These are phyloP conservation scores for Flaveria linearis DNA, from an alignment of 129 eudicot species.

Conservation along the genomic window DNA sequence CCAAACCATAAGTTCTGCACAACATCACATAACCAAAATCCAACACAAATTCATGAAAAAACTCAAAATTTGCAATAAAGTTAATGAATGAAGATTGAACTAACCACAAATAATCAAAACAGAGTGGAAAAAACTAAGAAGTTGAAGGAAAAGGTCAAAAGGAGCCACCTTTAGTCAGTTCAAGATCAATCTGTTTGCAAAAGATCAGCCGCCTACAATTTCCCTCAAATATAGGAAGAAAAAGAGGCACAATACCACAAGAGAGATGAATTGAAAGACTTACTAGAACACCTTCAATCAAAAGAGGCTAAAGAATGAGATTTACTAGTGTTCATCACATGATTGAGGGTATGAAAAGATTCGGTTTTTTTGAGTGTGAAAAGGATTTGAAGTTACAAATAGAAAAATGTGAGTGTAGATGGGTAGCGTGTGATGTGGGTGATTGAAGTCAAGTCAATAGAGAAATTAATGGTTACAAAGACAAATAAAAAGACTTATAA, in stretches of 20 bases:
- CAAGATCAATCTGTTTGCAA: slow-evolving; percentile 14
- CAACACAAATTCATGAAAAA: slow-evolving; percentile 7
- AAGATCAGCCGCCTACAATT: neutral
- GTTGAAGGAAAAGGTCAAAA: slow-evolving; percentile 3
- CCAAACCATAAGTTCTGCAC: slow-evolving; percentile 1
- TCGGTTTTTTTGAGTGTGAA: slow-evolving; percentile 13
- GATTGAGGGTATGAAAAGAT: slow-evolving; percentile 6
- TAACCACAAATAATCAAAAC: slow-evolving; percentile 19
- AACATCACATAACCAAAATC: slow-evolving; percentile 19
- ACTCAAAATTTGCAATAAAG: slow-evolving; percentile 21
- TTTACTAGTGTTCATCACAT: neutral
- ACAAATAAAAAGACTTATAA: neutral
- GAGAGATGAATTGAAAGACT: neutral
- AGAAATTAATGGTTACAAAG: neutral
- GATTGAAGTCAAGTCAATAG: slow-evolving; percentile 24
- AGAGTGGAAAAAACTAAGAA: neutral
- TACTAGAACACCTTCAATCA: neutral
- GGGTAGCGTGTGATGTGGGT: slow-evolving; percentile 19
- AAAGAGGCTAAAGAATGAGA: slow-evolving; percentile 9
- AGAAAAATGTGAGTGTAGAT: neutral
- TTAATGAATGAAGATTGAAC: slow-evolving; percentile 12
- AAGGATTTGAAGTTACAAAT: slow-evolving; percentile 6
- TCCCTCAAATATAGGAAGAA: neutral
- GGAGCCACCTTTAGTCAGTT: slow-evolving; percentile 21
- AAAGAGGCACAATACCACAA: neutral